Percentiles rank a stretch among this genome's conserved stretches.
phyloP scores from a whole-genome alignment of 768 basidiomycete genomes.

The Lactifluus rugatus region DNA sequence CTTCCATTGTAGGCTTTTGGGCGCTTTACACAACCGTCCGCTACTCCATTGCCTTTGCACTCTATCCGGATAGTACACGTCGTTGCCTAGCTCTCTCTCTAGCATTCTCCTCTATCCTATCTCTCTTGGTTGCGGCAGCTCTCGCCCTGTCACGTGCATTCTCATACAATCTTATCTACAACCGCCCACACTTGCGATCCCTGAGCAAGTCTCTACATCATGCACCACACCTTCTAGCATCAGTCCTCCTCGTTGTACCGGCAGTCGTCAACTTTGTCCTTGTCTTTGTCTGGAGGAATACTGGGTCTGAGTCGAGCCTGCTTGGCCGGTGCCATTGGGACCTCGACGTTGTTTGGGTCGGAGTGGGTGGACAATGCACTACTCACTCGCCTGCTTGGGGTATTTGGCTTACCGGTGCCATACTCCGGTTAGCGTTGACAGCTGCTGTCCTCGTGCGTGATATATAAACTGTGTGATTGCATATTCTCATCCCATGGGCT shows the following conservation, averaged over 20 bases:
- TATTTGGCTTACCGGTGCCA: constrained; percentile 45
- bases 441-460: constrained; percentile 42
- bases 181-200: constrained; percentile 27
- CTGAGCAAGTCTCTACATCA: constrained; percentile 28
- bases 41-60: constrained; percentile 51
- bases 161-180: constrained; percentile 27
- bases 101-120: constrained; percentile 37
- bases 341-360: constrained; percentile 59
- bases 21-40: constrained; percentile 51
- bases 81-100: constrained; percentile 39
- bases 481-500: not conserved
- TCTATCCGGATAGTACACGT: constrained; percentile 33
- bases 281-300: constrained; percentile 43
- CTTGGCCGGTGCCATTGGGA: constrained; percentile 49
- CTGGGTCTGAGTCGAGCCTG: constrained; percentile 30
- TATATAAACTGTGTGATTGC: not conserved
- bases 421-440: constrained; percentile 47
- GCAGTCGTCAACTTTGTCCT: constrained; percentile 48
- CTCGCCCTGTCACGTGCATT: constrained; percentile 27
- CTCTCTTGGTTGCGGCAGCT: constrained; percentile 22
- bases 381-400: constrained; percentile 34
- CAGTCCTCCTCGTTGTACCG: constrained; percentile 39
- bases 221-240: constrained; percentile 32
- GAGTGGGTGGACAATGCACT: constrained; percentile 25
- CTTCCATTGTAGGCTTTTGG: constrained; percentile 41